These are phyloP conservation scores for Quercus suber DNA, from an alignment of 306 rosid species.

Conservation along the genomic window DNA sequence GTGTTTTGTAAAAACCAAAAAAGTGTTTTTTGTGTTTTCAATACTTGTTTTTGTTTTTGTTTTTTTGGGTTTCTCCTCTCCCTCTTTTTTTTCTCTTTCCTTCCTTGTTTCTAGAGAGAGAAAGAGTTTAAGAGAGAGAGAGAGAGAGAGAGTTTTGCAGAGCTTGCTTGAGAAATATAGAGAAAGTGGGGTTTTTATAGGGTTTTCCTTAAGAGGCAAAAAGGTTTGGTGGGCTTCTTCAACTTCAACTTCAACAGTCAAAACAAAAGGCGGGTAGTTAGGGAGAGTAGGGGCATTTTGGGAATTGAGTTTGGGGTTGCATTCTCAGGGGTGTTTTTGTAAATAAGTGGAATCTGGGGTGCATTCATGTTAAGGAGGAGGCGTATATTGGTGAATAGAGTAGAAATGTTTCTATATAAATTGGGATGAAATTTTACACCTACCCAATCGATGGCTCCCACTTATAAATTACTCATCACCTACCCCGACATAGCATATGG, in stretches of 20 bases:
- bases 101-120: too few relatives aligned
- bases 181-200: background rate
- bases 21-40: too few relatives aligned
- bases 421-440: too few relatives aligned
- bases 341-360: background rate
- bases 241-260: background rate
- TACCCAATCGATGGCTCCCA: too few relatives aligned
- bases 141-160: background rate
- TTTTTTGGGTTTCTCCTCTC: background rate
- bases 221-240: background rate
- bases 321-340: background rate
- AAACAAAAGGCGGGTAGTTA: constrained; percentile 2
- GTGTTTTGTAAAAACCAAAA: background rate
- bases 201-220: background rate
- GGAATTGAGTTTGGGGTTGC: background rate
- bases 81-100: background rate
- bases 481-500: too few relatives aligned
- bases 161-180: background rate
- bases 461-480: too few relatives aligned
- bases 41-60: background rate
- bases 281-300: background rate
- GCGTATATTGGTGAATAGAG: background rate
- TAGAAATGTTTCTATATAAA: too few relatives aligned
- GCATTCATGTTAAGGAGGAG: background rate
- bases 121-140: background rate